These are phyloP conservation scores for Drechslerella dactyloides DNA, from an alignment of 2,329 filamentous ascomycete species.

Conservation along the genomic window DNA sequence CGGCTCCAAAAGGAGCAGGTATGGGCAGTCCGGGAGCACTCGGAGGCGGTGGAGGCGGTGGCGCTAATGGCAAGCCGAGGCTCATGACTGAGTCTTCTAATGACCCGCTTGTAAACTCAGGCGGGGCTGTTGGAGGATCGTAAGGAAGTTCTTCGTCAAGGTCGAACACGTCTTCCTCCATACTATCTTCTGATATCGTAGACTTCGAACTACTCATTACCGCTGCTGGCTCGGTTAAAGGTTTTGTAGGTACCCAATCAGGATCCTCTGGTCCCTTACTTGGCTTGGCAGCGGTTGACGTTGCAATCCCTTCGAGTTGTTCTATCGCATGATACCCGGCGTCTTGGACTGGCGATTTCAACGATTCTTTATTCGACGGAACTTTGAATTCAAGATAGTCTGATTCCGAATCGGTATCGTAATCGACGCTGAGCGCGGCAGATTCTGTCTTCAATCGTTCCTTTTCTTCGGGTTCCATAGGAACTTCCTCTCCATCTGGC, in stretches of 20 bases:
- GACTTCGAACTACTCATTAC: constrained; percentile 40
- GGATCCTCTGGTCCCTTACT: constrained; percentile 45
- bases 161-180: constrained; percentile 48
- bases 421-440: constrained; percentile 19
- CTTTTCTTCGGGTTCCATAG: constrained; percentile 42
- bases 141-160: constrained; percentile 49
- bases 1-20: constrained; percentile 30
- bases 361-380: constrained; percentile 25
- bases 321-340: constrained; percentile 36
- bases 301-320: constrained; percentile 13
- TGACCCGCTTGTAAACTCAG: constrained; percentile 43
- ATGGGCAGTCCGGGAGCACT: constrained; percentile 29
- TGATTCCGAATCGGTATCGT: constrained; percentile 49
- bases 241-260: constrained; percentile 47
- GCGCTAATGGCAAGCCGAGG: constrained; percentile 45
- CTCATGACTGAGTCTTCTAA: constrained; percentile 48
- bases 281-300: constrained; percentile 20
- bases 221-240: constrained; percentile 15
- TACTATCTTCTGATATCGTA: constrained; percentile 45
- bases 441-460: constrained; percentile 32
- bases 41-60: constrained; percentile 42
- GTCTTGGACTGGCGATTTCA: constrained; percentile 10
- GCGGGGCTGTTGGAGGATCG: constrained; percentile 17
- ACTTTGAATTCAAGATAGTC: constrained; percentile 46
- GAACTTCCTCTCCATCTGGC: constrained; percentile 49